Evolutionary conservation across 2,329 filamentous ascomycete species (phyloP).

Genomic region (Penicillium brevicompactum): DNA sequence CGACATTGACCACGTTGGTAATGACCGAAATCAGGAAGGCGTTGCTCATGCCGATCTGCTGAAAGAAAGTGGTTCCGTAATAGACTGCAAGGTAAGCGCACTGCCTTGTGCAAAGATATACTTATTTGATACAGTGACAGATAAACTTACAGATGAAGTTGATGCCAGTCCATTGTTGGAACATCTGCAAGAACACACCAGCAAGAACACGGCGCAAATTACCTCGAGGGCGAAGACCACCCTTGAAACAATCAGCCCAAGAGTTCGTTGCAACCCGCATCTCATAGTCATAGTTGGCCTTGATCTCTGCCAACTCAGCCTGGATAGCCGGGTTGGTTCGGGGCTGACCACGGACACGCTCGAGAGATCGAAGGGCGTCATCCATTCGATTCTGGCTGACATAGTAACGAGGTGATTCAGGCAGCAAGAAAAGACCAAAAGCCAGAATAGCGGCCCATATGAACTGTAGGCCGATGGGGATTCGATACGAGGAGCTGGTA

Average conservation of each 20-base stretch:
- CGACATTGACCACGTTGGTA: slow-evolving; percentile 85
- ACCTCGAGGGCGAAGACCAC: slow-evolving; percentile 60
- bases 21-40: slow-evolving; percentile 81
- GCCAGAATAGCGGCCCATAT: slow-evolving; percentile 62
- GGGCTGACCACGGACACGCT: slow-evolving; percentile 73
- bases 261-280: slow-evolving; percentile 61
- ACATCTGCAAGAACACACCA: slow-evolving; percentile 74
- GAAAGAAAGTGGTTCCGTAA: slow-evolving; percentile 81
- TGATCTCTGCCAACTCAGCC: slow-evolving; percentile 78
- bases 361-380: slow-evolving; percentile 63
- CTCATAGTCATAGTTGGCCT: slow-evolving; percentile 89
- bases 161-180: slow-evolving; percentile 81
- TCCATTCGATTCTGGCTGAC: slow-evolving; percentile 74
- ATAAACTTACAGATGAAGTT: slow-evolving; percentile 72
- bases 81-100: slow-evolving; percentile 53
- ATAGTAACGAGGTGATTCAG: slow-evolving; percentile 82
- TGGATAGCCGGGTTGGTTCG: slow-evolving; percentile 72
- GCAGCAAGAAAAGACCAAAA: slow-evolving; percentile 60
- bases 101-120: not conserved
- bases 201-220: slow-evolving; percentile 68
- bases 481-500: slow-evolving; percentile 55
- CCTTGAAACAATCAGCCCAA: slow-evolving; percentile 63
- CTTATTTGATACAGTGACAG: not conserved
- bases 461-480: slow-evolving; percentile 79
- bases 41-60: slow-evolving; percentile 73